These are phyloP conservation scores for Takashimella koratensis DNA, from an alignment of 1,284 basidiomycete genomes.

Conservation along the genomic window DNA sequence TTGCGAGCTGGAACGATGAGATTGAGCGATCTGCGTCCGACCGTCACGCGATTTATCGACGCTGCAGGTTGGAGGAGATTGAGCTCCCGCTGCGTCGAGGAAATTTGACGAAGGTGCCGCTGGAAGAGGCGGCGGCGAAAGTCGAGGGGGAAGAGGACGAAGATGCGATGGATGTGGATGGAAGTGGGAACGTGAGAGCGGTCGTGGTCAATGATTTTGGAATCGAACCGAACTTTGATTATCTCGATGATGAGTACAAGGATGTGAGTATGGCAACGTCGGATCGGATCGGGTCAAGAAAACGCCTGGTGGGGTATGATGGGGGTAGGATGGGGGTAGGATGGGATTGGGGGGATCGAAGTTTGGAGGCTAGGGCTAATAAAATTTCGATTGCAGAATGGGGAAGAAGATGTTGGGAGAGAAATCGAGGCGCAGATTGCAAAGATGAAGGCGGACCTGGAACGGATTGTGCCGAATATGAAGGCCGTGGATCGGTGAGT, in stretches of 20 bases:
- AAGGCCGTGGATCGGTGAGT: slow-evolving; percentile 82
- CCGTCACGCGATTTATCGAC: slow-evolving; percentile 79
- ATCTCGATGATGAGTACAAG: slow-evolving; percentile 76
- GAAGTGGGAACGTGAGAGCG: slow-evolving; percentile 68
- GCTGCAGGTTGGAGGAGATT: slow-evolving; percentile 91
- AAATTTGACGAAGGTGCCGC: slow-evolving; percentile 75
- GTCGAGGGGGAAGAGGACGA: slow-evolving; percentile 60
- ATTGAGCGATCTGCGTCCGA: slow-evolving; percentile 87
- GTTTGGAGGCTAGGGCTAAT: too few species aligned
- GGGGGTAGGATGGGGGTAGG: too few species aligned
- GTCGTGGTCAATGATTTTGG: slow-evolving; percentile 76
- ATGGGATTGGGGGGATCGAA: too few species aligned
- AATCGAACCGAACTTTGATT: slow-evolving; percentile 81
- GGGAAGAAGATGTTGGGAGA: slow-evolving; percentile 62
- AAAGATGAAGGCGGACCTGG: slow-evolving; percentile 76
- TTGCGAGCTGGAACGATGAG: slow-evolving; percentile 84
- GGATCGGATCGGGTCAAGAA: too few species aligned
- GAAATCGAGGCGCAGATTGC: slow-evolving; percentile 74
- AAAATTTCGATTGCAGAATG: slow-evolving; percentile 59
- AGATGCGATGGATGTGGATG: slow-evolving; percentile 75
- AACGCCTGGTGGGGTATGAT: too few species aligned
- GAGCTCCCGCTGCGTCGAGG: slow-evolving; percentile 71
- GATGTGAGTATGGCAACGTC: slow-evolving; percentile 63
- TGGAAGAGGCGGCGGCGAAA: slow-evolving; percentile 66
- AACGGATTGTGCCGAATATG: slow-evolving; percentile 92